Conservation (phyloP, 495 filamentous ascomycete species). For the Jackrogersella minutella region DNA sequence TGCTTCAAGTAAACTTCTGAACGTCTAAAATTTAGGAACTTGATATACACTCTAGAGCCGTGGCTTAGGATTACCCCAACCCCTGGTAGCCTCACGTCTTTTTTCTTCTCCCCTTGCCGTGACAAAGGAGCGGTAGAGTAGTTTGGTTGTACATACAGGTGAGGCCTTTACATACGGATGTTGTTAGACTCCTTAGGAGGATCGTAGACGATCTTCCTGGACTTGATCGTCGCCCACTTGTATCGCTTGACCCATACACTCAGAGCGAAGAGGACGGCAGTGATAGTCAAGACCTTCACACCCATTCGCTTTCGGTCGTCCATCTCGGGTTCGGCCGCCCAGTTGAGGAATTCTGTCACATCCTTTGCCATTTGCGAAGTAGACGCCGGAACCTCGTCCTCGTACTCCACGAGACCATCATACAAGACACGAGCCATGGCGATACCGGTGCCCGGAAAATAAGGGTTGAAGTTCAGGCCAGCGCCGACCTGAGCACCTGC, state of each 20-base stretch:
- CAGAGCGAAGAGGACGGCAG: slow-evolving; percentile 78
- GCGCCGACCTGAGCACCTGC: slow-evolving; percentile 80
- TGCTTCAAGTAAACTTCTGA: slow-evolving; percentile 28
- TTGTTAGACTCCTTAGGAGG: slow-evolving; percentile 63
- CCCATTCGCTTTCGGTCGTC: slow-evolving; percentile 99
- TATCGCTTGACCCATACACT: slow-evolving; percentile 99
- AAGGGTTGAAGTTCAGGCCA: slow-evolving; percentile 99
- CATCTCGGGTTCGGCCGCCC: slow-evolving; percentile 98
- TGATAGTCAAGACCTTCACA: slow-evolving; percentile 85
- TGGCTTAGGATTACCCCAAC: slow-evolving; percentile 38
- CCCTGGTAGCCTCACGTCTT: slow-evolving; percentile 36
- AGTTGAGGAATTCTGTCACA: slow-evolving; percentile 98
- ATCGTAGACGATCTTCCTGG: slow-evolving; percentile 89
- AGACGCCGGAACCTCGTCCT: slow-evolving; percentile 92
- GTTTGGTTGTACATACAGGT: slow-evolving; percentile 57
- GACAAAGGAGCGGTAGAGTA: slow-evolving; percentile 48
- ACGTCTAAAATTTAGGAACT: slow-evolving; percentile 45
- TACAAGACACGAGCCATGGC: slow-evolving; percentile 98
- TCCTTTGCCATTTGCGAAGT: slow-evolving; percentile 99
- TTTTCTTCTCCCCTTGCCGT: slow-evolving; percentile 46
- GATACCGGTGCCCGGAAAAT: slow-evolving; percentile 99
- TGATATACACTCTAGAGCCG: slow-evolving; percentile 50
- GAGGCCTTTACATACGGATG: slow-evolving; percentile 47
- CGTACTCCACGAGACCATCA: slow-evolving; percentile 98
- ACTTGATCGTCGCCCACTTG: slow-evolving; percentile 97